Base-by-base conservation (phyloP, 305 asterid species). In the Solanum chacoense region DNA sequence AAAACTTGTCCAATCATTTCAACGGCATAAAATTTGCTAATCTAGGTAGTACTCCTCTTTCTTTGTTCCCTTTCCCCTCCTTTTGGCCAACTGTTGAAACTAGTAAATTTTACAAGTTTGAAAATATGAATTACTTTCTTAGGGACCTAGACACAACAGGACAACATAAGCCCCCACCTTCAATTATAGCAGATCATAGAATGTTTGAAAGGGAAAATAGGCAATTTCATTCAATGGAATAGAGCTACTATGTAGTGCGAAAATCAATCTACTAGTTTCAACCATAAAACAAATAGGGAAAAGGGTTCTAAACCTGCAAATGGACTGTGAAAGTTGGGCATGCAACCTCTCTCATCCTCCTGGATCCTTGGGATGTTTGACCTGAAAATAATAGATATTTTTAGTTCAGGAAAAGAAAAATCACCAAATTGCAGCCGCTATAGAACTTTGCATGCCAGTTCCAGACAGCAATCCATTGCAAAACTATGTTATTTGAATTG, bases 321-420 rank as follows among this genome's bases (percentile, higher is more conserved):
- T 95, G 98, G 89, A 95, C 98, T 2, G 99, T 96, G 93, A 98
- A 95, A 3, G 94, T 96, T 78, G 98, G 98, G 86, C 99, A 95
- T 16, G 91, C 99, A 84, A 95, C 99, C 88, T 96, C 98, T 92
- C 97, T 94, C 96, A 91, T 94, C 87, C 91, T 91, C 88, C 93
- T 88, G 81, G 93, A 88, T 90, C 89, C 90, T 71, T 90, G 92
- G 12, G 94, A 59, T 50, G 92, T 90, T 72, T 26, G 89, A 89
- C 95, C 98, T 95, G 92, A 84, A 86, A 85, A 87, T 22, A 67
- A 38, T 12, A 55, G 18, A 81, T 37, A 42, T 32, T 7, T 88
- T 81, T 72, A 90, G 89, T 89, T 85, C 42, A 89, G 26, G 38
- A 35, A 80, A 45, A 80, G 28, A 42, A 45, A 80, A 42, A 81